Evolutionary conservation across 768 basidiomycete genomes (phyloP).

Genomic region (Suillus occidentalis): DNA sequence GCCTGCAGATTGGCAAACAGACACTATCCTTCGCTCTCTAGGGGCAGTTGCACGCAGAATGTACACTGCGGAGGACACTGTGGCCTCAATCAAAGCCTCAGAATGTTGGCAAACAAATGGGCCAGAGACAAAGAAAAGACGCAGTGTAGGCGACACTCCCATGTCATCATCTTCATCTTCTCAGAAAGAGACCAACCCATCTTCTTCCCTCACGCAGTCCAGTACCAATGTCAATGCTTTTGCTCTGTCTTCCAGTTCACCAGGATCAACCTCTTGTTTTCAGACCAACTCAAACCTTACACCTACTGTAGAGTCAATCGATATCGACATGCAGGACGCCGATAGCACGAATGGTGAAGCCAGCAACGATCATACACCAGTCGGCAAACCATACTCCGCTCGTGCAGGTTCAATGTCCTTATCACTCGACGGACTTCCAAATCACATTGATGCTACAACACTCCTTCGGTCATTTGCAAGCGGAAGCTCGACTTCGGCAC

Average conservation of each 20-base stretch:
- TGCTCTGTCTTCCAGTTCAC: slow-evolving; percentile 1
- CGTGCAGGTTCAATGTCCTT: slow-evolving; percentile 45
- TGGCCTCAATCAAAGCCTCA: slow-evolving; percentile 40
- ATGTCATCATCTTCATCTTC: slow-evolving; percentile 29
- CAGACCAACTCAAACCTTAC: not conserved
- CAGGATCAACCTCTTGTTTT: not conserved
- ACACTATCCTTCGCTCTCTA: slow-evolving; percentile 54
- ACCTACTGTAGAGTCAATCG: slow-evolving; percentile 8
- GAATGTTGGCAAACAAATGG: slow-evolving; percentile 35
- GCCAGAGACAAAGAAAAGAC: slow-evolving; percentile 47
- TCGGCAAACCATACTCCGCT: slow-evolving; percentile 26
- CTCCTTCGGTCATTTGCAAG: slow-evolving; percentile 32
- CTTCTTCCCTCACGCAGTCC: slow-evolving; percentile 25
- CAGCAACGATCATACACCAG: slow-evolving; percentile 21
- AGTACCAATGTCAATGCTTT: slow-evolving; percentile 14
- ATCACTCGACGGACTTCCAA: slow-evolving; percentile 50
- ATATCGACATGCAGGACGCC: slow-evolving; percentile 31
- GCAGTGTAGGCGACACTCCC: slow-evolving; percentile 38
- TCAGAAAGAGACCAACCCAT: slow-evolving; percentile 26
- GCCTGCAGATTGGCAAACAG: slow-evolving; percentile 57
- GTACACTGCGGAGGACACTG: slow-evolving; percentile 52
- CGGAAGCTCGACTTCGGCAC: slow-evolving; percentile 41
- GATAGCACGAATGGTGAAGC: slow-evolving; percentile 27
- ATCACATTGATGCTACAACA: slow-evolving; percentile 37
- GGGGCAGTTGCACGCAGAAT: slow-evolving; percentile 51